Conservation (phyloP, 345 rosid species). For the Lumnitzera littorea region DNA sequence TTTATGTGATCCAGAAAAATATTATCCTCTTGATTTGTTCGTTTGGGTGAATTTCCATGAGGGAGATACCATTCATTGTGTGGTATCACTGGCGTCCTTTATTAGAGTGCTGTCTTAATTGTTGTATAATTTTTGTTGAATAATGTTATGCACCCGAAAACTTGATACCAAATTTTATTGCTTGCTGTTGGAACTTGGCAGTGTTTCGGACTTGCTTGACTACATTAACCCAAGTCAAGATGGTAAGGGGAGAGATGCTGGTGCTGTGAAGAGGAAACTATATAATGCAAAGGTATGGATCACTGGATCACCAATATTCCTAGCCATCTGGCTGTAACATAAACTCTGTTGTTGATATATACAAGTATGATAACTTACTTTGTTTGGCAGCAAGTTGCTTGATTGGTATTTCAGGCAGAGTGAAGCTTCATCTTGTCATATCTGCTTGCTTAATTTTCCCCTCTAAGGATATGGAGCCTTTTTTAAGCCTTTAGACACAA, state of each 20-base stretch:
- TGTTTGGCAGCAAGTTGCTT: no score
- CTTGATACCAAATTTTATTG: no score
- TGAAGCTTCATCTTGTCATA: no score
- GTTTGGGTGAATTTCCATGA: not conserved
- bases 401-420: no score
- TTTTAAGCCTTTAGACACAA: no score
- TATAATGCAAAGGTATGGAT: conserved; percentile 57
- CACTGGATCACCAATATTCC: not conserved
- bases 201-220: conserved; percentile 95
- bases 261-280: conserved; percentile 59
- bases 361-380: no score
- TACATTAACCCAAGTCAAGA: conserved; percentile 84
- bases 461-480: no score
- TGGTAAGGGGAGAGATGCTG: conserved; percentile 59
- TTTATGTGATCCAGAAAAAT: no score
- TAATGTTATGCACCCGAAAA: no score
- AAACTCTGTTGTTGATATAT: not conserved
- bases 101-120: no score
- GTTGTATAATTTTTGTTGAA: no score
- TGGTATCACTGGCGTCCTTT: not conserved
- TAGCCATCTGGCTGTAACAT: not conserved
- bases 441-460: no score
- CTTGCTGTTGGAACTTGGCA: conserved; percentile 21
- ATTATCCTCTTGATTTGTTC: not conserved
- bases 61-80: not conserved